Evolutionary conservation across 2,329 filamentous ascomycete genomes (phyloP), one percentile per base, ranked within the genome.

Genomic region (Aureobasidium sp.): DNA sequence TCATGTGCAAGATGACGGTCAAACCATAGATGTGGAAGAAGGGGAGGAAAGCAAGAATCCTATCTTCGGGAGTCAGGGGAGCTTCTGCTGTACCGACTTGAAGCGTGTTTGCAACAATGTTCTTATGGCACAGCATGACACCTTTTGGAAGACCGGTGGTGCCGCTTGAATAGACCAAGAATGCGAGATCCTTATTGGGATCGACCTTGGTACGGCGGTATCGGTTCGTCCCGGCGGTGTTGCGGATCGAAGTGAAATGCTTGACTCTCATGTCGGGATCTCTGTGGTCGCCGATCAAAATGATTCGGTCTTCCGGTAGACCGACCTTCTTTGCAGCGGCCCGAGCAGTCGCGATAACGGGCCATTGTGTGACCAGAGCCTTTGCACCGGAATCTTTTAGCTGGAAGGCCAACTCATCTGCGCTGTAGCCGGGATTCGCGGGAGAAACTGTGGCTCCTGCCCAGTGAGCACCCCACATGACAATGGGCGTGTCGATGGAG

Each of bases 141-240:
- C 92, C 93, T 75, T 97, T 97, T 0, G 93, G 92, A 56, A 92
- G 78, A 1, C 93, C 93, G 0, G 93, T 97, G 0, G 93, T 97
- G 8, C 93, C 93, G 8, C 88, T 92, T 55, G 87, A 91, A 74
- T 96, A 97, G 0, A 95, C 90, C 63, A 97, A 75, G 70, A 94
- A 96, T 0, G 90, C 88, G 29, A 94, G 73, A 71, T 96, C 91
- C 63, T 85, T 86, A 55, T 82, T 80, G 0, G 90, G 84, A 53
- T 88, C 79, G 57, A 91, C 75, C 68, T 83, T 85, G 5, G 85
- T 78, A 61, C 82, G 82, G 20, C 84, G 80, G 69, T 83, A 85
- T 66, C 83, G 79, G 2, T 80, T 78, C 0, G 82, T 78, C 3
- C 84, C 80, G 1, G 83, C 82, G 24, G 84, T 82, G 66, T 89